Conservation (phyloP, 108 stramenopile genomes). For the Cylindrotheca closterium region DNA sequence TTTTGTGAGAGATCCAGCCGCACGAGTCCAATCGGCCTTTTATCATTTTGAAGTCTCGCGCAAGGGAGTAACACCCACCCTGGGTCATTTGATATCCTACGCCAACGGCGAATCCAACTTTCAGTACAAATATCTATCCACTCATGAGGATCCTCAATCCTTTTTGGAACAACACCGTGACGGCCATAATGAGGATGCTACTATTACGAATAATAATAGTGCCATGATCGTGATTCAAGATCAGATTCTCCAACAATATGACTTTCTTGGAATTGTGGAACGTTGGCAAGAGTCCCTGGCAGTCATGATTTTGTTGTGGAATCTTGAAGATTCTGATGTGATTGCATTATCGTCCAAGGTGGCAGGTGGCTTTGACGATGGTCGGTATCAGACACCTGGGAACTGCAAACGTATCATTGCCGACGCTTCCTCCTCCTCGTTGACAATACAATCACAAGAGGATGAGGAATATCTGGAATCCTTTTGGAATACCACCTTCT, state of each 20-base stretch:
- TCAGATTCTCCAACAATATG: slow-evolving; percentile 22
- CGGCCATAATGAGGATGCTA: too few species aligned
- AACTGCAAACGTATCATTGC: slow-evolving; percentile 12
- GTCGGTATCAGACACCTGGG: slow-evolving; percentile 6
- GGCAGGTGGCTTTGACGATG: slow-evolving; percentile 35
- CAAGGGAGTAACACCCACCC: slow-evolving; percentile 18
- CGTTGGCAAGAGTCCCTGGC: slow-evolving; percentile 31
- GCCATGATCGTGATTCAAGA: neutral
- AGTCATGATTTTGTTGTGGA: slow-evolving; percentile 24
- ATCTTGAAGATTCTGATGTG: slow-evolving; percentile 14
- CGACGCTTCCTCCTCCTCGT: neutral
- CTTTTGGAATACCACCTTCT: slow-evolving; percentile 4
- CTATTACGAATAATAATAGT: neutral
- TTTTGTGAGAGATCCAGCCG: slow-evolving; percentile 42
- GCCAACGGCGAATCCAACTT: slow-evolving; percentile 1
- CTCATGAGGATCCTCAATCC: neutral
- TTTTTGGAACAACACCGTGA: slow-evolving; percentile 2
- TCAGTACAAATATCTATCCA: slow-evolving; percentile 13
- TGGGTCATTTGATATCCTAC: slow-evolving; percentile 7
- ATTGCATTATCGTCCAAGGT: slow-evolving; percentile 23
- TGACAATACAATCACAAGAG: neutral
- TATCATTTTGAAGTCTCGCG: slow-evolving; percentile 49
- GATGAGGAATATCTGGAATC: neutral
- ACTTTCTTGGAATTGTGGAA: slow-evolving; percentile 38
- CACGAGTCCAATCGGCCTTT: slow-evolving; percentile 37